Conservation (phyloP, 768 basidiomycete genomes). For the Trametes cingulata region DNA sequence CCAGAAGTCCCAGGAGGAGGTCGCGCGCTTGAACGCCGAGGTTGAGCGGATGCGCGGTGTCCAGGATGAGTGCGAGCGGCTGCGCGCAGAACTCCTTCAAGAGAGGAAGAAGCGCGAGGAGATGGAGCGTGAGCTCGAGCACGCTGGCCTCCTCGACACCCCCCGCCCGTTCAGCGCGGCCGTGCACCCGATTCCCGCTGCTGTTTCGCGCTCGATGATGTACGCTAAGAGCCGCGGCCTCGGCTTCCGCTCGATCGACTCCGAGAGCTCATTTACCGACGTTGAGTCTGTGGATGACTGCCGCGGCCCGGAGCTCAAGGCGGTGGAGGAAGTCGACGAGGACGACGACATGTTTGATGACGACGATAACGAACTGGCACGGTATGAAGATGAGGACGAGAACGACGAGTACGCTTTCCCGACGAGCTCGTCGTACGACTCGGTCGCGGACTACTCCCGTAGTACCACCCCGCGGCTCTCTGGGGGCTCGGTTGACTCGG, state of each 20-base stretch:
- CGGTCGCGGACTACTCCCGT: constrained; percentile 31
- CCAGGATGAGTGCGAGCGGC: constrained; percentile 39
- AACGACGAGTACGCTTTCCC: constrained; percentile 56
- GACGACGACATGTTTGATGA: constrained; percentile 34
- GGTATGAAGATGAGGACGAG: constrained; percentile 74
- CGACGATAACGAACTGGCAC: constrained; percentile 58
- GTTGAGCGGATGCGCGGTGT: constrained; percentile 29
- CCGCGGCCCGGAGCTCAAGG: constrained; percentile 41
- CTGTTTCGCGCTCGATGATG: constrained; percentile 29
- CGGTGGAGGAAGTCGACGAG: constrained; percentile 57
- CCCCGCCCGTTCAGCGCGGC: constrained; percentile 37
- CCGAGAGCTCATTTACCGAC: constrained; percentile 63
- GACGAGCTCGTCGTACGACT: constrained; percentile 33
- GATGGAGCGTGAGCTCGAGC: constrained; percentile 56
- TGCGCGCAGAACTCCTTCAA: constrained; percentile 26
- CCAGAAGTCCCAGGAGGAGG: constrained; percentile 38
- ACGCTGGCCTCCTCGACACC: constrained; percentile 44
- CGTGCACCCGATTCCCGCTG: constrained; percentile 16
- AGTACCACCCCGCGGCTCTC: constrained; percentile 33
- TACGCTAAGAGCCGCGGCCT: constrained; percentile 45
- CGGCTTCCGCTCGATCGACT: constrained; percentile 62
- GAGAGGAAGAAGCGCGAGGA: constrained; percentile 39
- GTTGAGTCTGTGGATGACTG: constrained; percentile 59
- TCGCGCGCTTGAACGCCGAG: constrained; percentile 36
- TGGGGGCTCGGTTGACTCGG: constrained; percentile 22